Base-by-base conservation (phyloP, 1,284 basidiomycete genomes). In the Apiotrichum porosum region DNA sequence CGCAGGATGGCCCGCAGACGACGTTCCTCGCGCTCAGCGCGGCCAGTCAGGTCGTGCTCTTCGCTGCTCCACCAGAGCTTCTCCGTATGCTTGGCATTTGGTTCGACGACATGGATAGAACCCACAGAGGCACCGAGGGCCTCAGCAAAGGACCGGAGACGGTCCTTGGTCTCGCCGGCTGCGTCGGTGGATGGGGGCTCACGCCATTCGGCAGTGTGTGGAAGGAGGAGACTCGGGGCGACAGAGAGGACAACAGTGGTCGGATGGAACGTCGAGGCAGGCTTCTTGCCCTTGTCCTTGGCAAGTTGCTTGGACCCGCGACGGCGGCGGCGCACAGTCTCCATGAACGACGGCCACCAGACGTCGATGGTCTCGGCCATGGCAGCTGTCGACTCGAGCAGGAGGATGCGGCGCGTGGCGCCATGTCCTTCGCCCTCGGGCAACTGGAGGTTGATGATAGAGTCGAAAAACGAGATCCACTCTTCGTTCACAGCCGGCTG, bases 211-310 rank as follows among this genome's bases (percentile, higher is more conserved):
- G 44, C 44, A 6, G 60, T 61, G 43, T 65, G 63, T 2, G 79
- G 74, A 18, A 80, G 77, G 13, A 81, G 72, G 14, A 90, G 71
- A 2, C 86, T 76, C 12, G 89, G 88, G 0, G 86, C 83, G 58
- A 87, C 82, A 18, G 88, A 88, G 60, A 92, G 85, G 6, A 93
- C 77, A 37, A 92, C 85, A 3, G 83, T 82, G 56, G 84, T 86
- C 2, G 88, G 86, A 63, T 60, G 45, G 0, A 37, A 22, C 9
- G 57, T 47, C 0, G 38, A 38, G 4, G 49, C 47, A 1, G 44
- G 37, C 10, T 40, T 21, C 31, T 44, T 47, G 14, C 17, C 36
- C 34, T 47, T 55, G 35, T 44, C 35, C 23, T 21, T 22, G 9
- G 45, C 26, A 9, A 14, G 17, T 37, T 37, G 22, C 33, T 37